A percentile compares a stretch with the other conserved stretches of the same genome.
Evolutionary conservation across 768 basidiomycete genomes (phyloP).

Genomic region (Exsudoporus frostii): DNA sequence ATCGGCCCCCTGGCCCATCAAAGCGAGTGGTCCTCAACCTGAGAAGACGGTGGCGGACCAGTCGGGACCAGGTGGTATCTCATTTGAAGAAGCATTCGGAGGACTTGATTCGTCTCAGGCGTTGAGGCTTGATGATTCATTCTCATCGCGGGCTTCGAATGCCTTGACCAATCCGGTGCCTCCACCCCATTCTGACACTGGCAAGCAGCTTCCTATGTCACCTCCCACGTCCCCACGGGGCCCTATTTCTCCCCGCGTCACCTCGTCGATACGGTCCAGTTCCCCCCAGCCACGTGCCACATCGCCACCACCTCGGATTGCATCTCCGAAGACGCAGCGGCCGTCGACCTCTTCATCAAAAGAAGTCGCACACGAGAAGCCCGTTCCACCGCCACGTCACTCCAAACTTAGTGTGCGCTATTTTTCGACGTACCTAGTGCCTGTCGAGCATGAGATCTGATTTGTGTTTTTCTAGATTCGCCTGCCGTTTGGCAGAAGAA

Average conservation of each 20-base stretch:
- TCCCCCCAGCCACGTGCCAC: slow-evolving; percentile 42
- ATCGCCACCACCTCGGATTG: slow-evolving; percentile 49
- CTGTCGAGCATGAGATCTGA: slow-evolving; percentile 3
- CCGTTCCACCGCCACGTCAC: slow-evolving; percentile 50
- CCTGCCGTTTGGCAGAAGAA: slow-evolving; percentile 74
- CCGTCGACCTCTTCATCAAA: slow-evolving; percentile 60
- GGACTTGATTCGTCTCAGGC: slow-evolving; percentile 38
- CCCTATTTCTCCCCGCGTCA: slow-evolving; percentile 29
- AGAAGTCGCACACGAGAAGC: slow-evolving; percentile 52
- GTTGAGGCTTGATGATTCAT: slow-evolving; percentile 40
- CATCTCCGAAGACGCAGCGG: slow-evolving; percentile 54
- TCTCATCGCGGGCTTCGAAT: slow-evolving; percentile 35
- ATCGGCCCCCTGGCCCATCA: slow-evolving; percentile 16
- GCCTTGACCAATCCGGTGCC: slow-evolving; percentile 24
- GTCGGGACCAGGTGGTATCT: slow-evolving; percentile 22
- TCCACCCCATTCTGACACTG: slow-evolving; percentile 13
- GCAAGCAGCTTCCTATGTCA: slow-evolving; percentile 39
- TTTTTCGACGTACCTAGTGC: not conserved
- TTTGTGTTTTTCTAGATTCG: slow-evolving; percentile 48
- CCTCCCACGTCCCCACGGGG: slow-evolving; percentile 40
- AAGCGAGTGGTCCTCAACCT: slow-evolving; percentile 7
- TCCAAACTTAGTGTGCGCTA: slow-evolving; percentile 73
- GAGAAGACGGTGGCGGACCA: slow-evolving; percentile 15
- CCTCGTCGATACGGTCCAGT: slow-evolving; percentile 26
- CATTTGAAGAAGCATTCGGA: slow-evolving; percentile 59